Evolutionary conservation across 1,139 yeast species (phyloP).

Genomic region (Kodamaea ohmeri): DNA sequence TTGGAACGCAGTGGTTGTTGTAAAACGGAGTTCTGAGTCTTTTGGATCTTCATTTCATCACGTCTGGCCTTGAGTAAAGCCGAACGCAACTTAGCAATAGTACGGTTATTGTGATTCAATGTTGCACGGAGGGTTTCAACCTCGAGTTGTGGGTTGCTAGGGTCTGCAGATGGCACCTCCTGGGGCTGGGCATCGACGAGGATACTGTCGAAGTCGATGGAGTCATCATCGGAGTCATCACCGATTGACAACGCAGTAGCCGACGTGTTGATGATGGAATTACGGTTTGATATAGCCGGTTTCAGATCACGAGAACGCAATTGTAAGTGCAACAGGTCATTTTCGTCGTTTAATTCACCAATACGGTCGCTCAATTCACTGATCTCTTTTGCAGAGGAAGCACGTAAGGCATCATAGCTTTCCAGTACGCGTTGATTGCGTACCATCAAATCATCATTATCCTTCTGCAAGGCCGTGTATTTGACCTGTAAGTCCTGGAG

Average conservation of each 20-base stretch:
- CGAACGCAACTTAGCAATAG: conserved; percentile 53
- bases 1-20: conserved; percentile 12
- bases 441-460: conserved; percentile 48
- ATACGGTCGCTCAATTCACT: conserved; percentile 49
- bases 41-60: conserved; percentile 17
- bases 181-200: conserved; percentile 30
- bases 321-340: conserved; percentile 51
- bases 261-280: conserved; percentile 8
- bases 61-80: conserved; percentile 45
- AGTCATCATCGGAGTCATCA: conserved; percentile 26
- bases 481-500: conserved; percentile 33
- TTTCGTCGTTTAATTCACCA: conserved; percentile 61
- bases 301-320: conserved; percentile 18
- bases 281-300: conserved; percentile 11
- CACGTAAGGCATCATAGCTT: conserved; percentile 35
- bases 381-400: conserved; percentile 38
- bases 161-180: conserved; percentile 36
- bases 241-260: conserved; percentile 16
- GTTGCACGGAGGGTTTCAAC: conserved; percentile 67
- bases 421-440: conserved; percentile 39
- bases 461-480: conserved; percentile 34
- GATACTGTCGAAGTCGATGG: conserved; percentile 35
- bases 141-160: conserved; percentile 55
- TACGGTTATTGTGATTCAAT: conserved; percentile 62
- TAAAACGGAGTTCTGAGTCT: conserved; percentile 10